Base-by-base conservation (phyloP, 176 grass and related monocot species). In the Otatea glauca region DNA sequence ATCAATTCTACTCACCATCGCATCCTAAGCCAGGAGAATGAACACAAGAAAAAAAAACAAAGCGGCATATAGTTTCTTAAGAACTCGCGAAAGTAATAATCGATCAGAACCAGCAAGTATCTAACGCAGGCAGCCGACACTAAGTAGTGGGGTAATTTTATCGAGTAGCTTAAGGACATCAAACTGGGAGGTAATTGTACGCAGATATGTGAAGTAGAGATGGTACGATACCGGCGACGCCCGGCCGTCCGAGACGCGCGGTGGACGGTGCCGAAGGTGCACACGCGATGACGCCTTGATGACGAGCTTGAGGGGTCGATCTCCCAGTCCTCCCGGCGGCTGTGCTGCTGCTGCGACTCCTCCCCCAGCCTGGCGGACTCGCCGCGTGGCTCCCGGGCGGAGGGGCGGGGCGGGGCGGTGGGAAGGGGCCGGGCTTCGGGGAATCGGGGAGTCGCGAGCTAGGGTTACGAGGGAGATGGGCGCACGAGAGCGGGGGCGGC, bases 181-280 rank as follows among this genome's bases (percentile, higher is more conserved):
- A n/a, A n/a, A 76, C 65, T 68, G 32, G 59, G 20, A 68, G 32
- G 78, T 17, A 18, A 21, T 5, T 81, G 47, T 41, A 70, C 3
- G 35, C 9, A 37, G 20, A 44, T 58, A 82, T 44, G 66, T 58
- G 37, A 82, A 32, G 66, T 43, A 59, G 79, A 44, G 48, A 51
- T 68, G 64, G 48, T 67, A 78, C 63, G 58, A 66, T 91, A 99
- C 97, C 93, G 68, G 97, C 97, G 71, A 99, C 97, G 70, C 97
- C 88, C 89, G 91, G 92, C 97, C 97, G 77, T 99, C 97, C 85
- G 96, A 99, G 78, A 99, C 75, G 21, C 97, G 47, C 97, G 93
- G 66, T 99, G 97, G 63, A 99, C 93, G 84, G 97, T 91, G 27
- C 93, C 93, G 81, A 96, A 99, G 83, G 97, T 96, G 84, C 97